Conservation (phyloP, 108 stramenopile species). For the Skeletonema potamos region DNA sequence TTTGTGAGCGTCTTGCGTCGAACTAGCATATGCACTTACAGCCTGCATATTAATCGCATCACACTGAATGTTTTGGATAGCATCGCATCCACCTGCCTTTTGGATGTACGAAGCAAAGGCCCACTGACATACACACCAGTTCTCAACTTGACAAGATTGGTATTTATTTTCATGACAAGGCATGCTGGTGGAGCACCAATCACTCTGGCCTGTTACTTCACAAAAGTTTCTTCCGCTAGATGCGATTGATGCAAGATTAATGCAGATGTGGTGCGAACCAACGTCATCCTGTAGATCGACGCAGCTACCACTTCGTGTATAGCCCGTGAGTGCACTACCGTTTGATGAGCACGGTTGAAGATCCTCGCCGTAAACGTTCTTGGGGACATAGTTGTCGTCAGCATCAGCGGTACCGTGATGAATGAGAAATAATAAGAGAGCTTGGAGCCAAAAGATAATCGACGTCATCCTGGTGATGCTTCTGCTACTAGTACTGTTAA, state of each 20-base stretch:
- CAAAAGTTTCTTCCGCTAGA: constrained; percentile 28
- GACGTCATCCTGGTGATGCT: too few relatives aligned
- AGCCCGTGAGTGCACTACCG: constrained; percentile 63
- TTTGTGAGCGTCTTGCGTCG: background rate
- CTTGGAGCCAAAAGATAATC: constrained; percentile 9
- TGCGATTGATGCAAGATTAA: constrained; percentile 13
- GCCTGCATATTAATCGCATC: constrained; percentile 21
- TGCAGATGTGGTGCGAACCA: constrained; percentile 50
- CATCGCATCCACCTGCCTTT: constrained; percentile 20
- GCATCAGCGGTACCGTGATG: background rate
- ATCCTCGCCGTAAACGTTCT: constrained; percentile 48
- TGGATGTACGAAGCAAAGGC: constrained; percentile 13
- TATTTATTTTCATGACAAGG: constrained; percentile 14
- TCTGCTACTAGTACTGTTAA: too few relatives aligned
- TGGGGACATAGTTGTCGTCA: constrained; percentile 8
- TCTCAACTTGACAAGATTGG: constrained; percentile 17
- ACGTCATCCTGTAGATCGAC: constrained; percentile 37
- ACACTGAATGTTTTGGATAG: constrained; percentile 13
- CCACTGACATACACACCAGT: constrained; percentile 53
- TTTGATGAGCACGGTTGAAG: constrained; percentile 41
- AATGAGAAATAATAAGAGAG: constrained; percentile 10
- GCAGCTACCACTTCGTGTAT: constrained; percentile 54
- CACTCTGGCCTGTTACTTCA: constrained; percentile 34
- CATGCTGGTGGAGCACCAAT: constrained; percentile 37
- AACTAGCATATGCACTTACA: constrained; percentile 1